Conservation (phyloP, 208 protist genomes). For the Acanthamoeba culbertsoni region DNA sequence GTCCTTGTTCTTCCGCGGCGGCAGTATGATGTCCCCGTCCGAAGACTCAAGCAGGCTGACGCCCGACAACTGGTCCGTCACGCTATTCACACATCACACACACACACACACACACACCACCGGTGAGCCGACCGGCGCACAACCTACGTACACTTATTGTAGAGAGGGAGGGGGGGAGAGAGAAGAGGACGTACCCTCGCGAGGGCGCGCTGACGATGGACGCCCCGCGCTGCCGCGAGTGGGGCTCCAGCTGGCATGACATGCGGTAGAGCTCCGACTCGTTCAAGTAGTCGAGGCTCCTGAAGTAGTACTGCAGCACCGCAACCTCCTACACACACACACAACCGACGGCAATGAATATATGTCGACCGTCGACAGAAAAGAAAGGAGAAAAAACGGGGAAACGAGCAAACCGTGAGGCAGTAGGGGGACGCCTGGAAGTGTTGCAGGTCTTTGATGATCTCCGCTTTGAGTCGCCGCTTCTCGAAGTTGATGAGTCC, state of each 20-base stretch:
- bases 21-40: background rate
- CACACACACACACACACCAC: background rate
- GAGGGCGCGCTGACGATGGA: background rate
- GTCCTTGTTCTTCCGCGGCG: background rate
- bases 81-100: too few relatives aligned
- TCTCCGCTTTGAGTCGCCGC: slow-evolving; percentile 5
- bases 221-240: background rate
- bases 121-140: background rate
- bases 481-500: slow-evolving; percentile 67
- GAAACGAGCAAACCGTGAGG: background rate
- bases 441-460: slow-evolving; percentile 53
- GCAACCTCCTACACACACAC: background rate
- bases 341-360: background rate
- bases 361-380: background rate
- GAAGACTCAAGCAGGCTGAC: background rate
- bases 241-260: slow-evolving; percentile 19
- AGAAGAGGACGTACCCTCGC: background rate
- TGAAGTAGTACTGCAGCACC: slow-evolving; percentile 14
- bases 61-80: background rate
- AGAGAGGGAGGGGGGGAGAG: background rate
- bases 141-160: background rate
- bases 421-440: slow-evolving; percentile 20
- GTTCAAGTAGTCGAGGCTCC: background rate
- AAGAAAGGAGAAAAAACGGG: background rate
- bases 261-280: slow-evolving; percentile 44